These are phyloP conservation scores for Talaromyces marneffei DNA, from an alignment of 2,329 filamentous ascomycete species.

Conservation along the genomic window DNA sequence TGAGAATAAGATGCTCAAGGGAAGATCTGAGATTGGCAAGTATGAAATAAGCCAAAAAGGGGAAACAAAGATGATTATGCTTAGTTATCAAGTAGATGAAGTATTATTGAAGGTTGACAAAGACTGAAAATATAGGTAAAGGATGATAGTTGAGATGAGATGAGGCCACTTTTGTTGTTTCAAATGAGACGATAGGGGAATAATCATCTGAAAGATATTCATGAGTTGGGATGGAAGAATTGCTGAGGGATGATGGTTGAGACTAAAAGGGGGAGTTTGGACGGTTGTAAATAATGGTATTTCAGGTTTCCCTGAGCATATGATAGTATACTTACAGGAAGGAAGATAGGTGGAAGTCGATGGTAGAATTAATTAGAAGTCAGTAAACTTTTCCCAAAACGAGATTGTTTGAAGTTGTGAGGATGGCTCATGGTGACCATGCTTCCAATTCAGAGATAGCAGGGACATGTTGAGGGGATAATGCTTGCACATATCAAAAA, in stretches of 20 bases:
- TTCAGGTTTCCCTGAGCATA: not conserved
- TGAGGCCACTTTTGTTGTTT: not conserved
- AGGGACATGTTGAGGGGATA: too few relatives aligned
- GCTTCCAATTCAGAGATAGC: too few relatives aligned
- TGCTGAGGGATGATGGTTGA: not conserved
- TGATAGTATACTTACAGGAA: too few relatives aligned
- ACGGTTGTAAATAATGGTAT: not conserved
- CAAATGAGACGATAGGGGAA: not conserved
- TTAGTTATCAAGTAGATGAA: not conserved
- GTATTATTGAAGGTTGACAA: not conserved
- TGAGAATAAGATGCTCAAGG: not conserved
- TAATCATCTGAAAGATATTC: not conserved
- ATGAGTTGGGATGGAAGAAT: not conserved
- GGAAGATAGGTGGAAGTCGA: not conserved
- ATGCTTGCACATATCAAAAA: too few relatives aligned
- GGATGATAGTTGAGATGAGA: not conserved
- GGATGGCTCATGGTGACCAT: not conserved
- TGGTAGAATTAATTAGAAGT: not conserved
- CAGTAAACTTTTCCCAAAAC: not conserved
- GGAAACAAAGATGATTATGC: not conserved
- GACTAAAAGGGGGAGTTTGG: not conserved
- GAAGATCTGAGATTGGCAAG: not conserved
- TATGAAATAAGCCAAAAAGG: too few relatives aligned
- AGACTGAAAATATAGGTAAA: not conserved
- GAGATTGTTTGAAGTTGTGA: not conserved